Evolutionary conservation across 1,284 basidiomycete genomes (phyloP).

Genomic region (Cutaneotrichosporon sp.): DNA sequence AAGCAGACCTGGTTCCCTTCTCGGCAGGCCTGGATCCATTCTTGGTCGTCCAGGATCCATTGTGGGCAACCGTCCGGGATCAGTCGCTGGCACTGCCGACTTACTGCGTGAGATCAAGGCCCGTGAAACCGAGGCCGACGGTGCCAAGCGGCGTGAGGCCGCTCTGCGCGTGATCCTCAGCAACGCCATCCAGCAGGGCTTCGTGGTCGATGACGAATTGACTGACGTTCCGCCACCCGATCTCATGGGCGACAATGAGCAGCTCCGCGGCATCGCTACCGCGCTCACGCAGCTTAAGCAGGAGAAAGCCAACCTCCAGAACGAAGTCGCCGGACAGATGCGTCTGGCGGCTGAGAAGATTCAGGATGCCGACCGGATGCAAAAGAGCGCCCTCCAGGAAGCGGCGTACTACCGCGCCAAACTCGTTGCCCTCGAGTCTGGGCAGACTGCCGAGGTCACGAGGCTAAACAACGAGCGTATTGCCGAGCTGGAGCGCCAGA

Average conservation of each 20-base stretch:
- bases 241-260: constrained; percentile 11
- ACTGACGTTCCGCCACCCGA: constrained; percentile 23
- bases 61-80: constrained; percentile 43
- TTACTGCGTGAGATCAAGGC: constrained; percentile 69
- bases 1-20: constrained; percentile 12
- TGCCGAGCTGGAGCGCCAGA: constrained; percentile 70
- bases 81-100: constrained; percentile 61
- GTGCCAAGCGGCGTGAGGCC: constrained; percentile 67
- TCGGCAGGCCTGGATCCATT: constrained; percentile 14
- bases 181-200: constrained; percentile 75
- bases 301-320: constrained; percentile 33
- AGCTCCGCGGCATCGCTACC: constrained; percentile 55
- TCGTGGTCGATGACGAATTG: constrained; percentile 59
- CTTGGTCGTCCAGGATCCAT: constrained; percentile 16
- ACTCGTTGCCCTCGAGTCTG: constrained; percentile 74
- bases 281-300: constrained; percentile 77
- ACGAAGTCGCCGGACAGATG: constrained; percentile 33
- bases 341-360: constrained; percentile 70
- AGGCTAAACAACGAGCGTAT: constrained; percentile 77
- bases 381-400: constrained; percentile 80
- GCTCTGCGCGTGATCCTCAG: constrained; percentile 82
- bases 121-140: constrained; percentile 75
- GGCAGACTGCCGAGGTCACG: constrained; percentile 60
- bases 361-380: constrained; percentile 72
- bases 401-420: constrained; percentile 96